A percentile compares a stretch with the other conserved stretches of the same genome.
These are phyloP conservation scores for Bothriochloa decipiens DNA, from an alignment of 176 grass and related monocot species.

Conservation along the genomic window DNA sequence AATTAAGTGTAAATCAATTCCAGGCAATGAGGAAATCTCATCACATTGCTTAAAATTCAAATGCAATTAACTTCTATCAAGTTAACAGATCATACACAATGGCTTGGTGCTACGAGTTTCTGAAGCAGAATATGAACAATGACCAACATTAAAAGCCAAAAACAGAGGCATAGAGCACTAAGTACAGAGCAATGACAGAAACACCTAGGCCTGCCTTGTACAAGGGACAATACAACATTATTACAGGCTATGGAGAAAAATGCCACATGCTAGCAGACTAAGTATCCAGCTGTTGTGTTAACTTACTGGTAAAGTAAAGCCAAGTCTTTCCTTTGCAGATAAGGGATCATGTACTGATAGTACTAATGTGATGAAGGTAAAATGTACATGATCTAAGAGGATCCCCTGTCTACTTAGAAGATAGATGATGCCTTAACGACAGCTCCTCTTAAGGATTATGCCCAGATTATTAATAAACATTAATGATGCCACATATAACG, in stretches of 20 bases:
- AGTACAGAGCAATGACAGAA: conserved; percentile 1
- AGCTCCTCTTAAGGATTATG: conserved; percentile 6
- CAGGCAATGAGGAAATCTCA: not conserved
- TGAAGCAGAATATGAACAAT: conserved; percentile 2
- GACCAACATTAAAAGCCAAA: not conserved
- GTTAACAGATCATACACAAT: conserved; percentile 5
- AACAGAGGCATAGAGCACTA: not conserved
- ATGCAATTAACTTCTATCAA: not conserved
- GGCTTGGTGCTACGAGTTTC: not conserved
- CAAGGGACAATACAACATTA: not conserved
- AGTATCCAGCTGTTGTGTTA: not conserved
- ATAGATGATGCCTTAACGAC: not conserved
- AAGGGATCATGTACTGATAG: conserved; percentile 20
- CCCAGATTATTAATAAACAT: not conserved
- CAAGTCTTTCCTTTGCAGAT: conserved; percentile 18
- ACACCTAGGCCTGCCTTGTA: not conserved
- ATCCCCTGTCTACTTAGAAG: not conserved
- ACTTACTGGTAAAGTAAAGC: conserved; percentile 46
- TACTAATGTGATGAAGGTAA: conserved; percentile 10
- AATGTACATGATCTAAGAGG: not conserved
- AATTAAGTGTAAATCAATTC: not conserved
- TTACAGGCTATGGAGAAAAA: conserved; percentile 10
- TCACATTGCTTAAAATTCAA: not conserved
- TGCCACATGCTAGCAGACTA: not conserved
- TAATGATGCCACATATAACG: not conserved